Evolutionary conservation across 1,284 basidiomycete species (phyloP).

Genomic region (Ganoderma lucidum): DNA sequence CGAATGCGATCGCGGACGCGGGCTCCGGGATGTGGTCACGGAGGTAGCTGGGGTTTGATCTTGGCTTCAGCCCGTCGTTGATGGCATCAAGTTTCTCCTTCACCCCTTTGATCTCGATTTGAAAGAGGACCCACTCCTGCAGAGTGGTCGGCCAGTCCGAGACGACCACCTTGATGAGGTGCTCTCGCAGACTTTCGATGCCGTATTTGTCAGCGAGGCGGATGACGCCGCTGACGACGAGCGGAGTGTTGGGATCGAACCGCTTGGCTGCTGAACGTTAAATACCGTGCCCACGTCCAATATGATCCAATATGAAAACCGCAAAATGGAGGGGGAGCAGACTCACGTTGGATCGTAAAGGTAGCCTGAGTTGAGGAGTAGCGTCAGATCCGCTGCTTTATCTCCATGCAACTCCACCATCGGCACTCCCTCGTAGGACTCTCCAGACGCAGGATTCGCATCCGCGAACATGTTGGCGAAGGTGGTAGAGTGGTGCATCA

Average conservation of each 20-base stretch:
- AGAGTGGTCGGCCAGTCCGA: constrained; percentile 5
- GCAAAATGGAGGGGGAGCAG: too few species aligned
- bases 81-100: not conserved
- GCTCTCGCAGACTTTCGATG: constrained; percentile 1
- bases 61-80: not conserved
- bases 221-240: not conserved
- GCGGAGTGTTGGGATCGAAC: not conserved
- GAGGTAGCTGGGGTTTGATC: not conserved
- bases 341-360: constrained; percentile 6
- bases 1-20: not conserved
- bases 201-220: constrained; percentile 7
- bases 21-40: not conserved
- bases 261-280: not conserved
- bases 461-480: constrained; percentile 6
- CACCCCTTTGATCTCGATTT: not conserved
- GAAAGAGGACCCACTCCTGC: not conserved
- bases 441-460: not conserved
- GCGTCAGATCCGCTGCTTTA: not conserved
- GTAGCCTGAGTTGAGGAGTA: constrained; percentile 2
- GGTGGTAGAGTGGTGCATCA: not conserved
- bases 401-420: not conserved
- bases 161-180: constrained; percentile 9
- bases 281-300: too few species aligned
- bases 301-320: too few species aligned
- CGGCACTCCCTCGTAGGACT: constrained; percentile 6